Conservation (phyloP, 2,329 filamentous ascomycete genomes). For the Apiospora aurea region DNA sequence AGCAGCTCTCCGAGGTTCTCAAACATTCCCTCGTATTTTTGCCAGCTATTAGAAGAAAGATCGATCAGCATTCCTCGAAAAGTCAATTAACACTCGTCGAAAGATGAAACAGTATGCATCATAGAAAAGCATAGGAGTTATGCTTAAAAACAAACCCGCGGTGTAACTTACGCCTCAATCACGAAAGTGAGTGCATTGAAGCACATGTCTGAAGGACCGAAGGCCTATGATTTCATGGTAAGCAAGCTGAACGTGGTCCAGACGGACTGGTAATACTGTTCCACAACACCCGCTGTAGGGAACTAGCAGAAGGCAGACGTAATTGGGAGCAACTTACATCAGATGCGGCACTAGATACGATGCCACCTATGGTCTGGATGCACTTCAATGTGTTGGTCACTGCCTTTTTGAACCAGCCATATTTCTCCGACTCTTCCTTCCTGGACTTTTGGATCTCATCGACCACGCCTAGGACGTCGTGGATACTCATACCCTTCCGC, state of each 20-base stretch:
- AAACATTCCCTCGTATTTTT: conserved; percentile 45
- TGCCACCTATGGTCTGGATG: conserved; percentile 44
- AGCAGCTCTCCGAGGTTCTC: conserved; percentile 42
- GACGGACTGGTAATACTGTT: background rate
- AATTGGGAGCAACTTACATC: conserved; percentile 29
- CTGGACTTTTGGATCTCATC: conserved; percentile 37
- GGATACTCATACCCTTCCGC: conserved; percentile 37
- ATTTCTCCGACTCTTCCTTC: conserved; percentile 41
- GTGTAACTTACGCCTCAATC: conserved; percentile 36
- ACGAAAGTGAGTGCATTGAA: conserved; percentile 47
- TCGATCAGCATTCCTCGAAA: background rate
- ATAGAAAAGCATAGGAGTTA: background rate
- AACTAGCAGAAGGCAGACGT: background rate
- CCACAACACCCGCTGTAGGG: background rate
- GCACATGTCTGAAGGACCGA: conserved; percentile 44
- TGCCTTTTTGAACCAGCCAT: conserved; percentile 37
- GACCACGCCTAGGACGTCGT: conserved; percentile 40
- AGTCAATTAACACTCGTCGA: no score
- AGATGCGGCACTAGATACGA: conserved; percentile 41
- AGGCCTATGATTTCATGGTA: conserved; percentile 36
- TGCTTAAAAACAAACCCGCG: background rate
- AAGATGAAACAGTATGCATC: background rate
- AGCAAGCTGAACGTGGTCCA: background rate
- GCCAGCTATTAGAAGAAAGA: conserved; percentile 32
- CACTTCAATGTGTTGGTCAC: conserved; percentile 39